phyloP scores from a whole-genome alignment of 1,139 yeast genomes.

The Candida labiduridarum region DNA sequence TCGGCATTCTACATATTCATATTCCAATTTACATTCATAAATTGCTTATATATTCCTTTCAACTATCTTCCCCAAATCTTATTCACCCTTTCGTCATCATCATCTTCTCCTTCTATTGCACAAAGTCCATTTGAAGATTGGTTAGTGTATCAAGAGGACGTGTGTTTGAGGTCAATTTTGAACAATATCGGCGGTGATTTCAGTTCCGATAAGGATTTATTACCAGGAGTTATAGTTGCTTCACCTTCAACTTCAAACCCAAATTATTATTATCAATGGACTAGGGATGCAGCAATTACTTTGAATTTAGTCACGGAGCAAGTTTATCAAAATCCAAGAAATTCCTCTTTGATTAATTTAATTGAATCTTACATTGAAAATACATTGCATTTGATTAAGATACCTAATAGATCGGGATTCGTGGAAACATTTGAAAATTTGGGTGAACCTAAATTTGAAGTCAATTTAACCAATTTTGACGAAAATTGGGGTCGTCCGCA shows the following conservation, averaged over 20 bases:
- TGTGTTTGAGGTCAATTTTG: conserved; percentile 57
- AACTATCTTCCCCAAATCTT: neutral
- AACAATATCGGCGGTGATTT: conserved; percentile 55
- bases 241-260: conserved; percentile 74
- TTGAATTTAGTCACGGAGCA: conserved; percentile 62
- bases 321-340: conserved; percentile 13
- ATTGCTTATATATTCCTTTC: neutral
- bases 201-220: conserved; percentile 24
- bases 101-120: neutral
- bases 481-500: conserved; percentile 94
- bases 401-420: conserved; percentile 68
- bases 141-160: conserved; percentile 52
- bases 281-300: conserved; percentile 86
- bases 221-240: conserved; percentile 78
- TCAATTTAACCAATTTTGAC: conserved; percentile 62
- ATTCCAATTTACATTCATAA: neutral
- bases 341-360: conserved; percentile 23
- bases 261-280: conserved; percentile 88
- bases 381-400: conserved; percentile 61
- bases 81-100: neutral
- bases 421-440: conserved; percentile 55
- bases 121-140: conserved; percentile 49
- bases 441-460: conserved; percentile 88
- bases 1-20: neutral
- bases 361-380: conserved; percentile 66